A percentile compares a stretch with the other conserved stretches of the same genome.
Evolutionary conservation across 2,329 filamentous ascomycete species (phyloP).

Genomic region (Aspergillus bombycis): DNA sequence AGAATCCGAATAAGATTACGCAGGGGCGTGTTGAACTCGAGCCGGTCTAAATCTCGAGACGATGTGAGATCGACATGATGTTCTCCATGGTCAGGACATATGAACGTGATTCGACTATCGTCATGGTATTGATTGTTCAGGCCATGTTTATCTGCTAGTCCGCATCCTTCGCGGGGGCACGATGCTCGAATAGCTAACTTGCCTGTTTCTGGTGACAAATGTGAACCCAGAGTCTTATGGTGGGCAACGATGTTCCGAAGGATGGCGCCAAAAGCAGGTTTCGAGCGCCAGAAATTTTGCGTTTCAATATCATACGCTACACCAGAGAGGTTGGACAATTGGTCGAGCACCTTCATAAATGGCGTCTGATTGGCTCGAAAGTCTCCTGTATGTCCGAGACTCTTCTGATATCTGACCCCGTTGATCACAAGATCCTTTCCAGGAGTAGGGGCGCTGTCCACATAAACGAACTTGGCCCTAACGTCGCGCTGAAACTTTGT

Average conservation of each 20-base stretch:
- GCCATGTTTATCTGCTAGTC: constrained; percentile 24
- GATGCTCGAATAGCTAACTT: constrained; percentile 21
- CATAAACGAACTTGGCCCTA: constrained; percentile 15
- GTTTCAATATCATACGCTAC: background rate
- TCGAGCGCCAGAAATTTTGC: background rate
- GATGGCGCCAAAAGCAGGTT: background rate
- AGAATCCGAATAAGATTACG: constrained; percentile 20
- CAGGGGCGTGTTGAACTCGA: constrained; percentile 19
- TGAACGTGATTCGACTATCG: constrained; percentile 7
- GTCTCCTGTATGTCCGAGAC: constrained; percentile 6
- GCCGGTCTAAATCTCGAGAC: constrained; percentile 3
- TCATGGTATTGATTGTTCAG: constrained; percentile 18
- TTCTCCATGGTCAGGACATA: background rate
- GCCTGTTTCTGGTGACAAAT: constrained; percentile 13
- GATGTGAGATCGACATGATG: background rate
- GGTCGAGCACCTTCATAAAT: background rate
- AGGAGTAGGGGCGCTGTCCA: constrained; percentile 18
- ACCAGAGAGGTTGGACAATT: background rate
- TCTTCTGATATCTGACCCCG: constrained; percentile 19
- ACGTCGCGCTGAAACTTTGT: constrained; percentile 2
- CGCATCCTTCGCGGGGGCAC: constrained; percentile 15
- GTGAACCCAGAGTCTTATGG: background rate
- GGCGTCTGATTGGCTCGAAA: background rate
- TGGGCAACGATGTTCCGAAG: background rate
- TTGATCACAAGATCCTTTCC: constrained; percentile 11